Conservation (phyloP, 495 filamentous ascomycete species). For the Articulospora tetracladia region DNA sequence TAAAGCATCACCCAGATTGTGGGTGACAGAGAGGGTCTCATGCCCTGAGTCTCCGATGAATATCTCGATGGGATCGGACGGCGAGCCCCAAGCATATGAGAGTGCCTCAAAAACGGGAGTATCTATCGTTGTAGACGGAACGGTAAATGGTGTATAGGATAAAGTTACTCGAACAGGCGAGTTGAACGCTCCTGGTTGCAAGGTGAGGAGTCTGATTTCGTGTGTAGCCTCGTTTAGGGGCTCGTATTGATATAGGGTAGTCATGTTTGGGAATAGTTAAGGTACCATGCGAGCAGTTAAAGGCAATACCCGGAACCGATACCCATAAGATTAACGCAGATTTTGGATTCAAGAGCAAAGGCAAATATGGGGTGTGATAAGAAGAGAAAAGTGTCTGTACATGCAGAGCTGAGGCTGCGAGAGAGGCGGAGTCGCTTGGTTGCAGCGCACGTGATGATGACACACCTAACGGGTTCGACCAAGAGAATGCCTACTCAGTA, state of each 20-base stretch:
- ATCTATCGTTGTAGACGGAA: not conserved
- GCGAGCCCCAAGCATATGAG: slow-evolving; percentile 21
- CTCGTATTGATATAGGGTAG: not conserved
- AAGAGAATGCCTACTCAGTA: no score
- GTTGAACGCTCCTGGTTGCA: not conserved
- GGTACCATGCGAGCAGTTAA: not conserved
- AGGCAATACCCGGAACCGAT: no score
- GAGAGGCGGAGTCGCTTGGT: no score
- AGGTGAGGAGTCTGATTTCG: slow-evolving; percentile 10
- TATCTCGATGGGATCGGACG: slow-evolving; percentile 3
- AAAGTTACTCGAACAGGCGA: not conserved
- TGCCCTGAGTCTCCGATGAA: not conserved
- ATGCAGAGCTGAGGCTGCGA: no score
- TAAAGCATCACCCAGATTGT: slow-evolving; percentile 26
- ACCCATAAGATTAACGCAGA: no score
- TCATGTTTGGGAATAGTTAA: not conserved
- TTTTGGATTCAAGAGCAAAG: no score
- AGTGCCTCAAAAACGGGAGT: slow-evolving; percentile 16
- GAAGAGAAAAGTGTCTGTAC: no score
- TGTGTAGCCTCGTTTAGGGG: not conserved
- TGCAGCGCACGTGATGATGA: no score
- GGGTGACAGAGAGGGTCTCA: slow-evolving; percentile 10
- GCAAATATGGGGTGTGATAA: no score
- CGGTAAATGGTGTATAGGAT: not conserved
- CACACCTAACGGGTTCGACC: no score